Evolutionary conservation across 106 monocot species (phyloP).

Genomic region (Vanilla planifolia): DNA sequence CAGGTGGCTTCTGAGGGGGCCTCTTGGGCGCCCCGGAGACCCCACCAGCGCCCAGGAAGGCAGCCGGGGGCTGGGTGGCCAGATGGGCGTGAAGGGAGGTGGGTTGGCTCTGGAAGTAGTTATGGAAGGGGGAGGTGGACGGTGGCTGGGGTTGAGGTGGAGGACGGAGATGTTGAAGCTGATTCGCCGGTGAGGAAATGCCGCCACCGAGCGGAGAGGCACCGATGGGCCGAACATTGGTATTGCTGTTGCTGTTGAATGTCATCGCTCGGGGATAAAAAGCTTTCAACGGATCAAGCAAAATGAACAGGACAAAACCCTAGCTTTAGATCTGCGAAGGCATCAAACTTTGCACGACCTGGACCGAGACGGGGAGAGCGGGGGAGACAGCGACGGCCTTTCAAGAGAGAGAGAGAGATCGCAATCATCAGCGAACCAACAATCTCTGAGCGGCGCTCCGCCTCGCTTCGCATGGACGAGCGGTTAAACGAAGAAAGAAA

Average conservation of each 20-base stretch:
- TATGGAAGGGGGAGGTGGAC: constrained; percentile 24
- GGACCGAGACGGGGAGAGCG: too few species aligned
- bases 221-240: constrained; percentile 15
- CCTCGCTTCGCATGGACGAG: too few species aligned
- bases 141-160: constrained; percentile 26
- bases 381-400: too few species aligned
- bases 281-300: neutral
- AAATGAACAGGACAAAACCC: neutral
- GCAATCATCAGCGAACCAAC: too few species aligned
- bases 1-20: constrained; percentile 36
- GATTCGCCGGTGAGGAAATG: constrained; percentile 20
- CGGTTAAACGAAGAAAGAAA: too few species aligned
- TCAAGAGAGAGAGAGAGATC: too few species aligned
- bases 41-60: constrained; percentile 1
- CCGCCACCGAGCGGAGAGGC: constrained; percentile 14
- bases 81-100: constrained; percentile 41
- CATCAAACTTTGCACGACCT: too few species aligned
- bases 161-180: constrained; percentile 42
- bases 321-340: neutral
- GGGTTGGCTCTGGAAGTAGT: constrained; percentile 33
- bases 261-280: constrained; percentile 12
- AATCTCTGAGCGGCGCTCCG: too few species aligned
- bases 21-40: constrained; percentile 20
- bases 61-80: constrained; percentile 12
- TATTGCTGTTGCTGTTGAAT: constrained; percentile 13